Evolutionary conservation across 2,329 filamentous ascomycete genomes (phyloP), one percentile per base, ranked within the genome.

Genomic region (Arthrobotrys conoides): DNA sequence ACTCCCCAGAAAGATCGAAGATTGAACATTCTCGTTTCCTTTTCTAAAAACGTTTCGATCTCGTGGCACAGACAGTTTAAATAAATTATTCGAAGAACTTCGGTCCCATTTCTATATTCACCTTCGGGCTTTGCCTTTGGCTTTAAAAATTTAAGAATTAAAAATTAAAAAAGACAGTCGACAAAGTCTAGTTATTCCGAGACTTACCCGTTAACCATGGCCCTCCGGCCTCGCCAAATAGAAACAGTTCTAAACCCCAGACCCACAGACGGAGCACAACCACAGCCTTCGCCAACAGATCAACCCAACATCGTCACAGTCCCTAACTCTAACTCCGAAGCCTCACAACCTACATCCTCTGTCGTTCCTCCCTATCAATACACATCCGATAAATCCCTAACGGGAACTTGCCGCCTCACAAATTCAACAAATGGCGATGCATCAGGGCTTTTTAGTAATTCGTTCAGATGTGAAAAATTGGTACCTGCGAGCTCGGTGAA

Each of bases 401-500:
- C 63, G 0, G 71, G 71, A 0, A 63, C 27, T 4, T 75, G 71
- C 46, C 71, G 64, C 3, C 18, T 75, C 10, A 67, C 71, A 24
- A 75, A 75, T 27, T 67, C 20, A 9, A 75, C 71, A 1, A 44
- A 41, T 6, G 41, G 2, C 1, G 36, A 46, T 5, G 51, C 51
- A 1, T n/a, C 55, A 20, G 71, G 61, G 0, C 5, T 61, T 4
- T 75, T 49, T 38, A 75, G 71, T 22, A 51, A 68, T 33, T 2
- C 49, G 0, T 75, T 75, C 41, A 44, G 27, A 63, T 75, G 71
- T 24, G 49, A 55, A 38, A 67, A 75, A 46, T 41, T 75, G 1
- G 27, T 75, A 5, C 9, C 71, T 5, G 71, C 71, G 9, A 46
- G 63, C 16, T 68, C 71, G 33, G 55, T 63, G 38, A 75, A 67